Evolutionary conservation across 352 stramenopile species (phyloP).

Genomic region (Globisporangium nodosum): DNA sequence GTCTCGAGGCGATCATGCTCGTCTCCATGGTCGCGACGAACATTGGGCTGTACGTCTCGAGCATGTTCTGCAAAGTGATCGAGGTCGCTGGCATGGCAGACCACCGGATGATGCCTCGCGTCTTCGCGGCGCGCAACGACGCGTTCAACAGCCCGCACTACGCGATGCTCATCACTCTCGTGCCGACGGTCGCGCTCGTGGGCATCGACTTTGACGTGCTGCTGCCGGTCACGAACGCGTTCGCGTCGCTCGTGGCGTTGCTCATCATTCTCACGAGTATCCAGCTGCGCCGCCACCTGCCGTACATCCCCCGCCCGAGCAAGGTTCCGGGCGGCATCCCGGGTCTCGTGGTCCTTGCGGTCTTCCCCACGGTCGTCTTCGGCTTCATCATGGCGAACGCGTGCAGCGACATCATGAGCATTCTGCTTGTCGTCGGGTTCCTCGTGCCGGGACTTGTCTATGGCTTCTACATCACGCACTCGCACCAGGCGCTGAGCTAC

Average conservation of each 20-base stretch:
- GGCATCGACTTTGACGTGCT: slow-evolving; percentile 43
- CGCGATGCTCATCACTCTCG: slow-evolving; percentile 15
- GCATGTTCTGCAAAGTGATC: slow-evolving; percentile 86
- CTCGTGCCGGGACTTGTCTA: slow-evolving; percentile 9
- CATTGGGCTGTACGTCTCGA: slow-evolving; percentile 85
- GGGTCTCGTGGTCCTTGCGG: slow-evolving; percentile 14
- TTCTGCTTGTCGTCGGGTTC: slow-evolving; percentile 8
- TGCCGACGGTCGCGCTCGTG: slow-evolving; percentile 21
- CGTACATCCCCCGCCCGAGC: slow-evolving; percentile 38
- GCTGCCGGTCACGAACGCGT: slow-evolving; percentile 79
- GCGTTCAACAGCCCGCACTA: slow-evolving; percentile 20
- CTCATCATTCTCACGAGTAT: slow-evolving; percentile 84
- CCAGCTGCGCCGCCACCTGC: slow-evolving; percentile 57
- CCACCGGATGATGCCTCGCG: slow-evolving; percentile 60
- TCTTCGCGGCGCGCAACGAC: slow-evolving; percentile 44
- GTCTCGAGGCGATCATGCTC: slow-evolving; percentile 75
- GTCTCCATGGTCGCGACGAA: slow-evolving; percentile 74
- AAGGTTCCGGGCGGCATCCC: slow-evolving; percentile 19
- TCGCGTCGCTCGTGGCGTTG: slow-evolving; percentile 66
- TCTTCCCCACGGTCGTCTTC: slow-evolving; percentile 16
- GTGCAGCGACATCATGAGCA: slow-evolving; percentile 8
- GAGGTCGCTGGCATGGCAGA: slow-evolving; percentile 72
- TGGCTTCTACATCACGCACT: neutral
- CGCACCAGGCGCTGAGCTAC: neutral
- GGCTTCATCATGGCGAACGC: slow-evolving; percentile 13